A percentile compares a stretch with the other conserved stretches of the same genome.
Evolutionary conservation across 2,329 filamentous ascomycete genomes (phyloP).

Genomic region (Fusarium drepaniforme): DNA sequence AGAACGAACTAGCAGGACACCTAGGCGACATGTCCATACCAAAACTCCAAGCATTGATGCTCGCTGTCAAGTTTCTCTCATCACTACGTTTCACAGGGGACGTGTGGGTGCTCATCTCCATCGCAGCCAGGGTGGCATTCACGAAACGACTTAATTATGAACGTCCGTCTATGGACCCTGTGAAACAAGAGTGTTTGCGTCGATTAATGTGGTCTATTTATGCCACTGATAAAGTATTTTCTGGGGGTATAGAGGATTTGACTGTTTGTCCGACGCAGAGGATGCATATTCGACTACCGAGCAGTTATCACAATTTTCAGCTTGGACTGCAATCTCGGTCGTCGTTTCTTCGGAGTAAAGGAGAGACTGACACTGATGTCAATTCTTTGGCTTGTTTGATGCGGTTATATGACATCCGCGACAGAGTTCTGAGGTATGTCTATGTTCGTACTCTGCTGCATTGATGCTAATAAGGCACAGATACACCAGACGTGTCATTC

Average conservation of each 20-base stretch:
- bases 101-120: slow-evolving; percentile 39
- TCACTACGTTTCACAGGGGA: slow-evolving; percentile 12
- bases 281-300: slow-evolving; percentile 43
- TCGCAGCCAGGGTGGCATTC: slow-evolving; percentile 42
- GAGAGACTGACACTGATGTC: slow-evolving; percentile 9
- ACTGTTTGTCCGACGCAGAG: slow-evolving; percentile 40
- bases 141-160: slow-evolving; percentile 45
- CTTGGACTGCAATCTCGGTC: slow-evolving; percentile 36
- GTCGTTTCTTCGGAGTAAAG: slow-evolving; percentile 17
- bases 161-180: slow-evolving; percentile 16
- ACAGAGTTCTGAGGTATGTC: slow-evolving; percentile 35
- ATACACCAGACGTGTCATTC: slow-evolving; percentile 34
- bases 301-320: slow-evolving; percentile 43
- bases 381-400: slow-evolving; percentile 38
- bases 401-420: slow-evolving; percentile 36
- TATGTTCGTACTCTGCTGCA: fast-evolving
- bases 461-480: background rate
- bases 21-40: slow-evolving; percentile 25
- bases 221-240: slow-evolving; percentile 39
- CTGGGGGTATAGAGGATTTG: slow-evolving; percentile 45
- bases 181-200: slow-evolving; percentile 41
- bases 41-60: slow-evolving; percentile 36
- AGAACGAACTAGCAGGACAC: slow-evolving; percentile 3
- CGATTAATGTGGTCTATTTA: slow-evolving; percentile 46
- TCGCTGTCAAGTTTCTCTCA: slow-evolving; percentile 37